Evolutionary conservation across 225 moss, liverwort and hornwort species (phyloP).

Genomic region (Physcomitrellopsis africana): DNA sequence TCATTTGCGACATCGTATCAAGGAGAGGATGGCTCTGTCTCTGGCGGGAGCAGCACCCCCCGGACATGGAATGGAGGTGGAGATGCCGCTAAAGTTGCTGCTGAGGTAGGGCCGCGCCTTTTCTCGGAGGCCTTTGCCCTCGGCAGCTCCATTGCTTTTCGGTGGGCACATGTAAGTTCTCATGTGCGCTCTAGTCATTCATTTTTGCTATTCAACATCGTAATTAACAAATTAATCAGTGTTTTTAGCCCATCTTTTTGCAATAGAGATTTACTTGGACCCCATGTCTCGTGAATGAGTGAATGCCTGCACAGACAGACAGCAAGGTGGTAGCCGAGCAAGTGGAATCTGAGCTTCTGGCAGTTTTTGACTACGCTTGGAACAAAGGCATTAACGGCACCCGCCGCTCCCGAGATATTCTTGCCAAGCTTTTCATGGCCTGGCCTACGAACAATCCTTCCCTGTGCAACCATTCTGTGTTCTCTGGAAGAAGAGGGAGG

Average conservation of each 20-base stretch:
- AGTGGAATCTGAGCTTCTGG: constrained; percentile 70
- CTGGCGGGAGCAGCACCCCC: constrained; percentile 18
- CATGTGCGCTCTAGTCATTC: not conserved
- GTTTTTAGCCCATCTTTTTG: too few relatives aligned
- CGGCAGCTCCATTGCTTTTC: constrained; percentile 74
- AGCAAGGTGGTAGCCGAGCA: constrained; percentile 73
- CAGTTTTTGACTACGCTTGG: constrained; percentile 87
- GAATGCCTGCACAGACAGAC: constrained; percentile 48
- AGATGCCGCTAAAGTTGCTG: not conserved
- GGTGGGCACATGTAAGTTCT: constrained; percentile 67
- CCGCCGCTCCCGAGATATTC: constrained; percentile 67
- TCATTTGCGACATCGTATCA: constrained; percentile 11
- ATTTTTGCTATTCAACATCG: too few relatives aligned
- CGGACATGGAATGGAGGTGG: constrained; percentile 2
- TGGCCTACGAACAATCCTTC: constrained; percentile 38
- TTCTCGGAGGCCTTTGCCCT: constrained; percentile 80
- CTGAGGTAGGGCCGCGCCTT: constrained; percentile 38
- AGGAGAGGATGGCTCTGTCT: not conserved
- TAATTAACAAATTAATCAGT: too few relatives aligned
- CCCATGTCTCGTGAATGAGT: not conserved
- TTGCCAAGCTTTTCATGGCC: constrained; percentile 56
- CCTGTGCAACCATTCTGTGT: constrained; percentile 11
- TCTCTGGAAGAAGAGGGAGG: constrained; percentile 26
- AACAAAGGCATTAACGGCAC: constrained; percentile 58
- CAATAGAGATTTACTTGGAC: not conserved